These are phyloP conservation scores for Tephrocybe sp. DNA, from an alignment of 768 basidiomycete genomes.

Conservation along the genomic window DNA sequence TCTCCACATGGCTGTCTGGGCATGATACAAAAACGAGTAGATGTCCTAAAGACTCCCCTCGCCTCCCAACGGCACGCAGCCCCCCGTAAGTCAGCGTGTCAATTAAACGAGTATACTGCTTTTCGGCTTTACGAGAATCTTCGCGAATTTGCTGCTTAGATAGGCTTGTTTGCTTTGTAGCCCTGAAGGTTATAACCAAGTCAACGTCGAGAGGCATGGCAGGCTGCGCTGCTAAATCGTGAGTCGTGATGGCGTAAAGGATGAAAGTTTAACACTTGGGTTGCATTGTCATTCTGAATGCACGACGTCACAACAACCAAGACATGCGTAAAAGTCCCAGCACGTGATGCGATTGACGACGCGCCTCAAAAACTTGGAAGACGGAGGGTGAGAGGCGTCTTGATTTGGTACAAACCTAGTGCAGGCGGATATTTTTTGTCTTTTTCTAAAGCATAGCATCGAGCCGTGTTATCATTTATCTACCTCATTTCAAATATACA, in stretches of 20 bases:
- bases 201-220: slow-evolving; percentile 53
- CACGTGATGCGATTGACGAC: slow-evolving; percentile 9
- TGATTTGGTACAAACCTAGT: too few species aligned
- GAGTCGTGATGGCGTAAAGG: background rate
- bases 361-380: too few species aligned
- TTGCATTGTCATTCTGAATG: background rate
- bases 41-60: slow-evolving; percentile 75
- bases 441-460: too few species aligned
- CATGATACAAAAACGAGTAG: slow-evolving; percentile 76
- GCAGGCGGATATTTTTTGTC: too few species aligned
- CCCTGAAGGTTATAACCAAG: slow-evolving; percentile 70
- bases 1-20: slow-evolving; percentile 54
- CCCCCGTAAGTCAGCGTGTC: slow-evolving; percentile 59
- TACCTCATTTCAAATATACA: too few species aligned
- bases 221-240: background rate
- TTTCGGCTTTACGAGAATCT: slow-evolving; percentile 60
- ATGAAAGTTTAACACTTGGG: background rate
- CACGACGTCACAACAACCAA: background rate
- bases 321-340: slow-evolving; percentile 2
- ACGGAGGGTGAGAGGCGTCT: too few species aligned
- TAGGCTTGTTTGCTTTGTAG: slow-evolving; percentile 43
- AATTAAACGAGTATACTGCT: slow-evolving; percentile 67
- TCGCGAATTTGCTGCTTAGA: slow-evolving; percentile 63
- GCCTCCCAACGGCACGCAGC: slow-evolving; percentile 67
- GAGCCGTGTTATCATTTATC: too few species aligned